Evolutionary conservation across 768 basidiomycete genomes (phyloP).

Genomic region (Melanogaster broomeanus): DNA sequence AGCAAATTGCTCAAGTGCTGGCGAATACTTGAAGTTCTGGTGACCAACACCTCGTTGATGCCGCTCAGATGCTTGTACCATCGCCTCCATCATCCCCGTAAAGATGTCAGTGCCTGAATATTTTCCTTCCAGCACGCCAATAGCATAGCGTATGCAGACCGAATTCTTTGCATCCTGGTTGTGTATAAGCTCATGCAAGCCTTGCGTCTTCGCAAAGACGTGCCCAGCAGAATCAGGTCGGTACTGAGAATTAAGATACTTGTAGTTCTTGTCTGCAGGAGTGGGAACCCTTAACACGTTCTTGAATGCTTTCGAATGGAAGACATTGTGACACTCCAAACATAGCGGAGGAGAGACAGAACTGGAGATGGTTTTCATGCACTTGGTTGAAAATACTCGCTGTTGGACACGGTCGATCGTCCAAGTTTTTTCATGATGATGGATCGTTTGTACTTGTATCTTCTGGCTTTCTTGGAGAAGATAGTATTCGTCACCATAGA

Average conservation of each 20-base stretch:
- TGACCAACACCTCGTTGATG: slow-evolving; percentile 30
- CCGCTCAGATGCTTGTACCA: slow-evolving; percentile 24
- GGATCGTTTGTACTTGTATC: too few relatives aligned
- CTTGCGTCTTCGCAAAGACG: slow-evolving; percentile 12
- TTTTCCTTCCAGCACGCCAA: slow-evolving; percentile 25
- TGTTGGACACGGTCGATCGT: too few relatives aligned
- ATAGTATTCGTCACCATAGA: not conserved
- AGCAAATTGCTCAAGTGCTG: slow-evolving; percentile 31
- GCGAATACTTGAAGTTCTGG: slow-evolving; percentile 38
- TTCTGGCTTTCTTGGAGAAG: too few relatives aligned
- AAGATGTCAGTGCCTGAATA: slow-evolving; percentile 27
- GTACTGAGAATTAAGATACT: slow-evolving; percentile 10
- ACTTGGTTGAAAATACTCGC: too few relatives aligned
- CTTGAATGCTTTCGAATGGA: slow-evolving; percentile 5
- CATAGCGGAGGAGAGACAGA: too few relatives aligned
- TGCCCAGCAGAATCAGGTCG: slow-evolving; percentile 6
- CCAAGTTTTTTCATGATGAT: too few relatives aligned
- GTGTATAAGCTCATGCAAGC: slow-evolving; percentile 9
- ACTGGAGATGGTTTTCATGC: too few relatives aligned
- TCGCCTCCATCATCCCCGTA: slow-evolving; percentile 30
- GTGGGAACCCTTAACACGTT: not conserved
- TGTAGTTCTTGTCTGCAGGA: slow-evolving; percentile 12
- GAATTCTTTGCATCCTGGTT: slow-evolving; percentile 8
- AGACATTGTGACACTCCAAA: too few relatives aligned
- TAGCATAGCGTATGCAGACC: slow-evolving; percentile 11